Percentiles rank a stretch among this genome's conserved stretches.
phyloP scores from a whole-genome alignment of 176 grass and related monocot genomes.

The Echinochloa phyllopogon region DNA sequence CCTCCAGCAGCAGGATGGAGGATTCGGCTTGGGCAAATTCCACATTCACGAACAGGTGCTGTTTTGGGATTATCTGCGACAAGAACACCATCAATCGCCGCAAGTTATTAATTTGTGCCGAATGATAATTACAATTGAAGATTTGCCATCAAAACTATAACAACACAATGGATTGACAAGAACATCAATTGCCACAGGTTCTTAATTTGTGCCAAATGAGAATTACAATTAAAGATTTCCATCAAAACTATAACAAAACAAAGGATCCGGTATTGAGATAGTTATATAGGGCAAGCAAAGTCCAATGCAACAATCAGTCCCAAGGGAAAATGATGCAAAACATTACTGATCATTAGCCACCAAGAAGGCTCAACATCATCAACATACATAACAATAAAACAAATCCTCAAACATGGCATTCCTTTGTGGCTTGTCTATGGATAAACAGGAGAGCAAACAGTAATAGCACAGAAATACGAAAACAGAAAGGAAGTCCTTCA shows the following conservation, averaged over 20 bases:
- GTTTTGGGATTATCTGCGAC: not conserved
- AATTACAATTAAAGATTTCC: too few species aligned
- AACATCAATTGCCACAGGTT: too few species aligned
- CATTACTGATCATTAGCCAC: not conserved
- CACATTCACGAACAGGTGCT: not conserved
- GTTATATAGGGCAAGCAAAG: not conserved
- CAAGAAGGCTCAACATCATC: not conserved
- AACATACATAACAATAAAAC: not conserved
- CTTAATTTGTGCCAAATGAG: too few species aligned
- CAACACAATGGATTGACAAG: not conserved
- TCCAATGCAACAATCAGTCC: not conserved
- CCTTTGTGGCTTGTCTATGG: not conserved
- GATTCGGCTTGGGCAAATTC: not conserved
- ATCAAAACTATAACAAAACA: too few species aligned
- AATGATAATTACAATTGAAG: not conserved
- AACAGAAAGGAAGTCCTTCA: not conserved
- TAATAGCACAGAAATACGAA: not conserved
- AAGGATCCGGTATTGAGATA: not conserved
- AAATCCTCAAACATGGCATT: not conserved
- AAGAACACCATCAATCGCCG: not conserved
- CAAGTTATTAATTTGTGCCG: not conserved
- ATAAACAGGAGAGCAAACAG: not conserved
- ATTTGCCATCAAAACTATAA: not conserved
- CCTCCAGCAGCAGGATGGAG: slow-evolving; percentile 8
- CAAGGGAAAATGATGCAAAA: not conserved